These are phyloP conservation scores for Phialophora verrucosa DNA, from an alignment of 2,329 filamentous ascomycete genomes.

Conservation along the genomic window DNA sequence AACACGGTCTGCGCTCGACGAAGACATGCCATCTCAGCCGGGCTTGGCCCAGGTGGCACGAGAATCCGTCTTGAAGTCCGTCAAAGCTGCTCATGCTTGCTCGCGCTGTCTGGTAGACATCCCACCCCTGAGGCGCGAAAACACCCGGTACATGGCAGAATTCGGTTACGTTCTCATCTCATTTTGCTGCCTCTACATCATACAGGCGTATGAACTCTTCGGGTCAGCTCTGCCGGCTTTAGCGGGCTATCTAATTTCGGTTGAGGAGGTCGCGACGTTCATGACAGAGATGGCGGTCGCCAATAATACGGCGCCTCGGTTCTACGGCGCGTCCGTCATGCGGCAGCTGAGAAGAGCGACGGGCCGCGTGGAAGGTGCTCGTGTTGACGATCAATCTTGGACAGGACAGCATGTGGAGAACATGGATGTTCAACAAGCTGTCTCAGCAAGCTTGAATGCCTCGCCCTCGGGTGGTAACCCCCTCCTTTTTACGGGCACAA, in stretches of 20 bases:
- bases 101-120: conserved; percentile 18
- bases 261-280: conserved; percentile 21
- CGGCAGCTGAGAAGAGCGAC: conserved; percentile 9
- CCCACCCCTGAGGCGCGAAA: conserved; percentile 16
- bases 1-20: conserved; percentile 9
- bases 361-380: neutral
- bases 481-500: neutral
- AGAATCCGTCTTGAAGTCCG: conserved; percentile 22
- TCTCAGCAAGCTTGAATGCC: neutral
- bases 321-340: conserved; percentile 18
- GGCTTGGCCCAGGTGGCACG: conserved; percentile 4
- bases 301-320: conserved; percentile 14
- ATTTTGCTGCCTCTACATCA: conserved; percentile 25
- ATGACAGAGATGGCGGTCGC: conserved; percentile 22
- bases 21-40: neutral
- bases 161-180: conserved; percentile 18
- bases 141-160: conserved; percentile 17
- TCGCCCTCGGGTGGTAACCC: neutral
- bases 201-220: conserved; percentile 19
- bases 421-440: neutral
- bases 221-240: neutral
- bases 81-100: conserved; percentile 22
- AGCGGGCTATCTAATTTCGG: conserved; percentile 10
- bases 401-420: conserved; percentile 2
- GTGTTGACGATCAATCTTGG: conserved; percentile 15